A percentile compares a stretch with the other conserved stretches of the same genome.
Evolutionary conservation across 768 basidiomycete genomes (phyloP).

Genomic region (Serendipita sp.): DNA sequence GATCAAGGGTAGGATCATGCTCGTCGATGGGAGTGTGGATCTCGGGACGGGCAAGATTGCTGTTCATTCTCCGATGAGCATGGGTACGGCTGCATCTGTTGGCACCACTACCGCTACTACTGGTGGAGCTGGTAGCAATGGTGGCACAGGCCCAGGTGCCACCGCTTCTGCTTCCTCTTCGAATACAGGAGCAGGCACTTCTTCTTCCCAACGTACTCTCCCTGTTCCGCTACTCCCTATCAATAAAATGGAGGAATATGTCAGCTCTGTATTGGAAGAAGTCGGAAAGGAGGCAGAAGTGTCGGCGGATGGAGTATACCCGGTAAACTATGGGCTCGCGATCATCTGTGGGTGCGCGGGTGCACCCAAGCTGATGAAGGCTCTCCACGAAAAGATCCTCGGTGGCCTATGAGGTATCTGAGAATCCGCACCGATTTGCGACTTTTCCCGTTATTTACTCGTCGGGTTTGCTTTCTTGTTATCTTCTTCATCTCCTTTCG

Average conservation of each 20-base stretch:
- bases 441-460: background rate
- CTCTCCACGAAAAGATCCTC: background rate
- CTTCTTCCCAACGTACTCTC: background rate
- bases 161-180: background rate
- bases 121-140: background rate
- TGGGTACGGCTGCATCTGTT: too few relatives aligned
- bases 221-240: background rate
- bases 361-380: background rate
- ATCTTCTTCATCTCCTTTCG: background rate
- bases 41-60: background rate
- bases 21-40: background rate
- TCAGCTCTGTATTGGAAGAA: background rate
- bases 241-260: background rate
- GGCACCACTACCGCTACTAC: background rate
- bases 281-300: background rate
- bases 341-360: background rate
- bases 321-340: background rate
- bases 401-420: background rate
- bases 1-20: background rate
- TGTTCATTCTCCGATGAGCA: too few relatives aligned
- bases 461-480: background rate
- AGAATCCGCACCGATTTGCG: too few relatives aligned
- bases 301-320: background rate
- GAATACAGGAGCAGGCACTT: background rate
- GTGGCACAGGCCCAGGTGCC: too few relatives aligned